Conservation (phyloP, 805 yeast genomes). For the Ogataea dorogensis region DNA sequence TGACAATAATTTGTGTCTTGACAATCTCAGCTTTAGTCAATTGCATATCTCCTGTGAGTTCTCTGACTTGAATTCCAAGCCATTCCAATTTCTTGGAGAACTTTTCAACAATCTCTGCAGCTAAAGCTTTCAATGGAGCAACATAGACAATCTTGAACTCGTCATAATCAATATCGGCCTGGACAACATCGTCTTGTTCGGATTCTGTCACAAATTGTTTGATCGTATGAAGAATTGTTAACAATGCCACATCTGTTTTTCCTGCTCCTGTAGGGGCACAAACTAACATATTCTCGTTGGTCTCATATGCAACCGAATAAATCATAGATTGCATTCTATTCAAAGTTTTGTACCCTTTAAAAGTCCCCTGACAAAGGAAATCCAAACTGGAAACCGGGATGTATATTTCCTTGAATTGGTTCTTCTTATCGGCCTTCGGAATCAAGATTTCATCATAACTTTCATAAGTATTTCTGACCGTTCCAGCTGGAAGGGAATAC, state of each 20-base stretch:
- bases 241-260: slow-evolving; percentile 88
- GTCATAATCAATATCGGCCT: slow-evolving; percentile 69
- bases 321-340: slow-evolving; percentile 90
- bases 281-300: slow-evolving; percentile 91
- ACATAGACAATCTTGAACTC: slow-evolving; percentile 90
- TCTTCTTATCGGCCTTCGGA: slow-evolving; percentile 63
- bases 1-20: slow-evolving; percentile 83
- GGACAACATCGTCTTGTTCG: slow-evolving; percentile 44
- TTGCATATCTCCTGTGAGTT: slow-evolving; percentile 95
- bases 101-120: slow-evolving; percentile 95
- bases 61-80: slow-evolving; percentile 84
- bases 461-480: slow-evolving; percentile 60
- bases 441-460: slow-evolving; percentile 72
- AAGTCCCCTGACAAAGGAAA: slow-evolving; percentile 77
- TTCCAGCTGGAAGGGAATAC: slow-evolving; percentile 76
- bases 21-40: slow-evolving; percentile 74
- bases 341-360: slow-evolving; percentile 69
- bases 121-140: slow-evolving; percentile 90
- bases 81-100: slow-evolving; percentile 73
- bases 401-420: slow-evolving; percentile 46
- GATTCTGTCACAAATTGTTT: slow-evolving; percentile 63
- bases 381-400: slow-evolving; percentile 66
- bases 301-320: slow-evolving; percentile 86
- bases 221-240: slow-evolving; percentile 76
- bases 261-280: slow-evolving; percentile 99